Evolutionary conservation across 1,284 basidiomycete species (phyloP).

Genomic region (Rhizoctonia solani): DNA sequence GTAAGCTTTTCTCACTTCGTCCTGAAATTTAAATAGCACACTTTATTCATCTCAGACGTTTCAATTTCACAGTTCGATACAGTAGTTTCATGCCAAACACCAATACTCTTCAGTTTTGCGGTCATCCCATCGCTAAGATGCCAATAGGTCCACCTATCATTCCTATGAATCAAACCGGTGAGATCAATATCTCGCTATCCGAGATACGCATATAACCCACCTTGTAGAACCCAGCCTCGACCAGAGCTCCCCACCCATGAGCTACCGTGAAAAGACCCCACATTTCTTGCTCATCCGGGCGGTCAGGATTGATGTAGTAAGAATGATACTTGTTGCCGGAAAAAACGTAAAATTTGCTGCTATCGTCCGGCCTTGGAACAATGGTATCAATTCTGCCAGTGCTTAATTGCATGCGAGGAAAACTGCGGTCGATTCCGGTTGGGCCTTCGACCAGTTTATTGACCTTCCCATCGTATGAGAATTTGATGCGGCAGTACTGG

Average conservation of each 20-base stretch:
- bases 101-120: too few relatives aligned
- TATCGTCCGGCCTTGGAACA: background rate
- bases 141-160: too few relatives aligned
- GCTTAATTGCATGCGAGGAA: background rate
- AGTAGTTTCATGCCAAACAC: too few relatives aligned
- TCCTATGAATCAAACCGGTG: too few relatives aligned
- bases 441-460: constrained; percentile 1
- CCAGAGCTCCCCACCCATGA: background rate
- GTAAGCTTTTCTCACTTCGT: too few relatives aligned
- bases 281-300: background rate
- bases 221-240: constrained; percentile 12
- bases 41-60: too few relatives aligned
- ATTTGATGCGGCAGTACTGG: background rate
- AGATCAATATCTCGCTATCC: too few relatives aligned
- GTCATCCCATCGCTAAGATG: too few relatives aligned
- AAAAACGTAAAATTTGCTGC: background rate
- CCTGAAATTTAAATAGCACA: too few relatives aligned
- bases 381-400: background rate
- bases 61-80: too few relatives aligned
- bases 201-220: too few relatives aligned
- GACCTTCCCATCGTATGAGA: background rate
- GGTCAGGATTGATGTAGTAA: background rate
- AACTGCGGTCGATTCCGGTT: background rate
- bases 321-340: background rate
- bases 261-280: background rate